Conservation (phyloP, 441 rosid species). For the Adansonia rubrostipa region DNA sequence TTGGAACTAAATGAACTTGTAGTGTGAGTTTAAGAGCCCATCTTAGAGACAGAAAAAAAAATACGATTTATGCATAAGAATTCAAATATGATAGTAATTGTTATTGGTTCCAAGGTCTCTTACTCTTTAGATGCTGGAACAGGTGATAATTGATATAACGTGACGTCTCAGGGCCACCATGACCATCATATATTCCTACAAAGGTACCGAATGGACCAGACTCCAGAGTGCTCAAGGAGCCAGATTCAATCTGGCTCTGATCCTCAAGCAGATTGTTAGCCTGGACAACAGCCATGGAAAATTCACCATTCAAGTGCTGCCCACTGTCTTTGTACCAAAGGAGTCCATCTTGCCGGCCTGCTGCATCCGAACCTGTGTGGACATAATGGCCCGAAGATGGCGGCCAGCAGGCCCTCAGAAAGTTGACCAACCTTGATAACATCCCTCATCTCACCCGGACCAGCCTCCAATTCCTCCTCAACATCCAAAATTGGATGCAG, state of each 20-base stretch:
- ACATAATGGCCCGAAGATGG: conserved; percentile 40
- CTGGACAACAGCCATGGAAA: conserved; percentile 60
- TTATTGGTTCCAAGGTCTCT: conserved; percentile 20
- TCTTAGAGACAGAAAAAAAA: not conserved
- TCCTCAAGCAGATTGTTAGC: conserved; percentile 62
- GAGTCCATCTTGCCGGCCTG: conserved; percentile 56
- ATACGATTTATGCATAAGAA: not conserved
- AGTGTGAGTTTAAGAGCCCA: not conserved
- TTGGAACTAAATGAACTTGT: not conserved
- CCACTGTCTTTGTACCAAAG: conserved; percentile 60
- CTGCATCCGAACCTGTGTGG: conserved; percentile 39
- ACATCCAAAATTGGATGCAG: conserved; percentile 64
- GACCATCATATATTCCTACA: conserved; percentile 56
- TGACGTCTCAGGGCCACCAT: conserved; percentile 64
- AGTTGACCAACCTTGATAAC: conserved; percentile 53
- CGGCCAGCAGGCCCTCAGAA: conserved; percentile 54
- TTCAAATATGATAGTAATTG: not conserved
- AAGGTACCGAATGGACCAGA: conserved; percentile 57
- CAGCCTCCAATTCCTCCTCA: conserved; percentile 55
- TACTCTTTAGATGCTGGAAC: conserved; percentile 57
- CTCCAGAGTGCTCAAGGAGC: conserved; percentile 46
- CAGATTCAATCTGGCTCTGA: conserved; percentile 62
- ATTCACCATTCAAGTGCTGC: conserved; percentile 52
- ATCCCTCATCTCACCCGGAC: conserved; percentile 53
- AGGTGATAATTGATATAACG: conserved; percentile 53